Conservation (phyloP, 352 stramenopile species). For the Globisporangium abappressorium region DNA sequence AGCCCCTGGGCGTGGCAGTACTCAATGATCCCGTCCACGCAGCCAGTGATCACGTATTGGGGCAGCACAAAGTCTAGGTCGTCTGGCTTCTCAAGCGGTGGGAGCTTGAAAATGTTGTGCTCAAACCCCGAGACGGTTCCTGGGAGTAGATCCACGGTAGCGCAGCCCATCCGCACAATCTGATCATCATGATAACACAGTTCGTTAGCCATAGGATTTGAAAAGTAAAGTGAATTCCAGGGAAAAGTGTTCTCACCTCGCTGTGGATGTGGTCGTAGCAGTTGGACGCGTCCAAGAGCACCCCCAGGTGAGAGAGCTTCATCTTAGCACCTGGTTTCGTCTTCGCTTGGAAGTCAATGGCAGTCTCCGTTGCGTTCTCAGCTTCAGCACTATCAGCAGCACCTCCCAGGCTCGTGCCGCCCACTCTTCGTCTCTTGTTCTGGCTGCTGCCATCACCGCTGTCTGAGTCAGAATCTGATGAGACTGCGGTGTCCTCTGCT, state of each 20-base stretch:
- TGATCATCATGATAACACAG: neutral
- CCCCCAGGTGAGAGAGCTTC: neutral
- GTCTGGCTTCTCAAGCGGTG: neutral
- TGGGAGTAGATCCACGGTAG: neutral
- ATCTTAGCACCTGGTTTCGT: neutral
- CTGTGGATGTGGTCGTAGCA: slow-evolving; percentile 6
- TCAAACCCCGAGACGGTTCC: slow-evolving; percentile 2
- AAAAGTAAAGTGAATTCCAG: neutral
- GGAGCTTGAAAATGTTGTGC: slow-evolving; percentile 8
- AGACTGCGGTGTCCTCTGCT: neutral
- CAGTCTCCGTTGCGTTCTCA: neutral
- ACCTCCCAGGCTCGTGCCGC: neutral
- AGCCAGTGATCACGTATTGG: slow-evolving; percentile 6
- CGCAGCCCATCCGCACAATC: neutral
- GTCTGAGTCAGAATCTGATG: slow-evolving; percentile 1
- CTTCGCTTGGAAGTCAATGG: neutral
- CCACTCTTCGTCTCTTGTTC: neutral
- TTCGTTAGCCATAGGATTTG: neutral
- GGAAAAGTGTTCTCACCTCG: neutral
- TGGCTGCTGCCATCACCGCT: neutral
- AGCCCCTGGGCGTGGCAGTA: neutral
- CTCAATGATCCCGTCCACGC: neutral
- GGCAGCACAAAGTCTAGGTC: slow-evolving; percentile 11
- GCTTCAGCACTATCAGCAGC: neutral
- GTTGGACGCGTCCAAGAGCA: slow-evolving; percentile 2